These are phyloP conservation scores for Halophytophthora batemanensis DNA, from an alignment of 352 stramenopile species.

Conservation along the genomic window DNA sequence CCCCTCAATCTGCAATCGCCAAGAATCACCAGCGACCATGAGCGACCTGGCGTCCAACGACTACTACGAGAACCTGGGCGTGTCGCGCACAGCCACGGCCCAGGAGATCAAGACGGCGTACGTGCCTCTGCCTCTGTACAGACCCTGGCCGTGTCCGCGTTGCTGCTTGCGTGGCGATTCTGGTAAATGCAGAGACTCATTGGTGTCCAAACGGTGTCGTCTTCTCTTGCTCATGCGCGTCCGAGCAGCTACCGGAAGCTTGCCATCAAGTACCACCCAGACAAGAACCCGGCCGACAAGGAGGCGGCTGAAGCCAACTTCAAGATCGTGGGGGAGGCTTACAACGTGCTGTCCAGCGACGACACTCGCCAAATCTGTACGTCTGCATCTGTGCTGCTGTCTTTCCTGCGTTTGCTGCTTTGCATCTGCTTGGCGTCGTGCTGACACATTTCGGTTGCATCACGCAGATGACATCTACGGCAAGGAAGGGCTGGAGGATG, in stretches of 20 bases:
- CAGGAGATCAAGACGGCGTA: slow-evolving; percentile 87
- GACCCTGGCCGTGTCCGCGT: neutral
- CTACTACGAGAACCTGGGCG: slow-evolving; percentile 87
- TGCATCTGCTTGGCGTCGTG: neutral
- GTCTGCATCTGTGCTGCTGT: slow-evolving; percentile 5
- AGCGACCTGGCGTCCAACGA: slow-evolving; percentile 65
- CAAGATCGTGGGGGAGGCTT: slow-evolving; percentile 92
- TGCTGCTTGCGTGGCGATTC: neutral
- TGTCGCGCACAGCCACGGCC: slow-evolving; percentile 57
- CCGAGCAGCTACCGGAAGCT: slow-evolving; percentile 83
- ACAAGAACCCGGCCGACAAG: slow-evolving; percentile 90
- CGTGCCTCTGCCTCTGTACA: slow-evolving; percentile 7
- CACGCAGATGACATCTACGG: slow-evolving; percentile 89
- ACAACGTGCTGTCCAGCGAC: slow-evolving; percentile 92
- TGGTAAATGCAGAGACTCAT: neutral
- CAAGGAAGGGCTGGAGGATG: slow-evolving; percentile 89
- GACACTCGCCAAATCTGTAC: slow-evolving; percentile 89
- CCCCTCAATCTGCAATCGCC: slow-evolving; percentile 1
- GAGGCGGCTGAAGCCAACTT: slow-evolving; percentile 89
- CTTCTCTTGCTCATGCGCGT: slow-evolving; percentile 3
- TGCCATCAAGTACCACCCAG: slow-evolving; percentile 92
- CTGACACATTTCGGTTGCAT: slow-evolving; percentile 11
- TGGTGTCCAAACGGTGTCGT: neutral
- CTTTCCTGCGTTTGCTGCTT: neutral
- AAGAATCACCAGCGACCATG: slow-evolving; percentile 11